Percentiles rank a stretch among this genome's conserved stretches.
Evolutionary conservation across 768 basidiomycete genomes (phyloP).

Genomic region (Russula sp.): DNA sequence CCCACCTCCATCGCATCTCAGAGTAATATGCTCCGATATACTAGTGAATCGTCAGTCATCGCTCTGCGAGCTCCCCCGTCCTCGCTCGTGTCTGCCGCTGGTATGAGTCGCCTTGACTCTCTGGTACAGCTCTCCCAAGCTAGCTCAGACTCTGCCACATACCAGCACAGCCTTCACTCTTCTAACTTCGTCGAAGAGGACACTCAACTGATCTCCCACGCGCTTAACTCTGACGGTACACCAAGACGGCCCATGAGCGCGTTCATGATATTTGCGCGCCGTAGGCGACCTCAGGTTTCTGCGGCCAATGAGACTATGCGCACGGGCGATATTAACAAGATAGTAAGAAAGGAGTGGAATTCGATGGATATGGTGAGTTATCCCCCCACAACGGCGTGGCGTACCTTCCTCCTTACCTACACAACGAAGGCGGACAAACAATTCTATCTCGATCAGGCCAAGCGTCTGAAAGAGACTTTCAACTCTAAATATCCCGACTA

Average conservation of each 20-base stretch:
- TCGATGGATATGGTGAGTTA: conserved; percentile 62
- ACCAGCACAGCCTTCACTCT: background rate
- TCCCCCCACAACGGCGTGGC: background rate
- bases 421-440: conserved; percentile 64
- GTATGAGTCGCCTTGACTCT: conserved; percentile 22
- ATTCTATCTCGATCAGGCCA: conserved; percentile 84
- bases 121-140: conserved; percentile 17
- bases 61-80: background rate
- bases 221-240: conserved; percentile 80
- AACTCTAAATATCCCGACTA: conserved; percentile 86
- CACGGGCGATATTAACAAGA: conserved; percentile 85
- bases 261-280: conserved; percentile 88
- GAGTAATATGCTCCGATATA: no score
- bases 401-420: conserved; percentile 12
- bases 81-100: conserved; percentile 3
- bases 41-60: no score
- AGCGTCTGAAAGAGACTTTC: conserved; percentile 79
- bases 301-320: conserved; percentile 87
- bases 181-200: conserved; percentile 17
- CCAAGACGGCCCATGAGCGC: conserved; percentile 92
- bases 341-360: conserved; percentile 83
- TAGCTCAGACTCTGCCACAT: conserved; percentile 16
- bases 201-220: conserved; percentile 58
- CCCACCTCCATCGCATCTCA: no score
- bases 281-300: conserved; percentile 75